A percentile compares a stretch with the other conserved stretches of the same genome.
phyloP scores from a whole-genome alignment of 2,329 filamentous ascomycete genomes.

The Claviceps africana region DNA sequence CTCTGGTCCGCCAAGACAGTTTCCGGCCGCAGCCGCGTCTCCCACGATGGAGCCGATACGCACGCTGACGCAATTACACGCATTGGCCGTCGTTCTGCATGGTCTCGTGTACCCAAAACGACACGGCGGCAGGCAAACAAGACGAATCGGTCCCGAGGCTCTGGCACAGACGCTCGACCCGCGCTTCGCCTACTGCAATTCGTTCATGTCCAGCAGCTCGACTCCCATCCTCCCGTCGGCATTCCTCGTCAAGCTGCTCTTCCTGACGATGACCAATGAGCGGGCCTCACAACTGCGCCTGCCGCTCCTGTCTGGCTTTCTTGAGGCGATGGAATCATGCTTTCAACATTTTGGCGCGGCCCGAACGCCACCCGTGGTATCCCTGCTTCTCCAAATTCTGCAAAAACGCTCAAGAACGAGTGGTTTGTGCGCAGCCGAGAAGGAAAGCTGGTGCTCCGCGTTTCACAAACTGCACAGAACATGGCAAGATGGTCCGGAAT shows the following conservation, averaged over 20 bases:
- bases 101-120: not conserved
- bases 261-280: constrained; percentile 22
- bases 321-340: constrained; percentile 22
- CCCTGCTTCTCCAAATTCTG: constrained; percentile 20
- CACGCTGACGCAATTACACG: constrained; percentile 4
- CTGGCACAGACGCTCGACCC: constrained; percentile 20
- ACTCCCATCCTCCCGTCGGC: constrained; percentile 22
- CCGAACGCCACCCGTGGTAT: constrained; percentile 21
- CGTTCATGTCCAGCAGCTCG: constrained; percentile 20
- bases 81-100: not conserved
- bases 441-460: constrained; percentile 17
- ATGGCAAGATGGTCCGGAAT: constrained; percentile 2
- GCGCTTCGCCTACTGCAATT: constrained; percentile 25
- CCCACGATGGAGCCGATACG: constrained; percentile 2
- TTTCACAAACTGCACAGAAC: constrained; percentile 12
- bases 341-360: constrained; percentile 18
- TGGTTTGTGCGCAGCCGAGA: constrained; percentile 20
- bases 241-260: constrained; percentile 23
- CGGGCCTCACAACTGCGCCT: constrained; percentile 18
- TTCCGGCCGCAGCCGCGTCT: not conserved
- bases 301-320: constrained; percentile 22
- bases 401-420: constrained; percentile 16
- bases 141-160: constrained; percentile 12
- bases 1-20: not conserved
- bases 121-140: not conserved